Evolutionary conservation across 345 rosid genomes (phyloP).

Genomic region (Eucalyptus caleyi): DNA sequence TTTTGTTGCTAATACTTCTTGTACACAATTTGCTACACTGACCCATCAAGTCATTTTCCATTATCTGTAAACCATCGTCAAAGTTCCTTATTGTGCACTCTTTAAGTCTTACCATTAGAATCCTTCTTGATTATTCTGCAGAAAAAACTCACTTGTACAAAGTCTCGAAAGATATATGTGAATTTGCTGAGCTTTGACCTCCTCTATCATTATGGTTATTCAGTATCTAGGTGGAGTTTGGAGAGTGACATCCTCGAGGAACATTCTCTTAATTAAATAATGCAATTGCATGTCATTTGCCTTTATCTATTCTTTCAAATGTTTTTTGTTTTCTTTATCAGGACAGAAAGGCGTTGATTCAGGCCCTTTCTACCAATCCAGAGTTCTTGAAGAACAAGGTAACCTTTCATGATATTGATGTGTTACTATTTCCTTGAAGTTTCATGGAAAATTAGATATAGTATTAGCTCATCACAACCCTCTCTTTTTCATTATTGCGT

Average conservation of each 20-base stretch:
- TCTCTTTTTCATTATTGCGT: not conserved
- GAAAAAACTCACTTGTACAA: not conserved
- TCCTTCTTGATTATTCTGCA: not conserved
- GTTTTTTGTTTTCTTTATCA: constrained; percentile 4
- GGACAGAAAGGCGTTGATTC: constrained; percentile 67
- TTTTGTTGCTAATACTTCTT: not conserved
- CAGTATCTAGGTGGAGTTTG: not conserved
- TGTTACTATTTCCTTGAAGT: not conserved
- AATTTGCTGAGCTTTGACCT: not conserved
- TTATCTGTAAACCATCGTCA: not conserved
- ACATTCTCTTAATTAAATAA: not conserved
- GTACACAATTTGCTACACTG: not conserved
- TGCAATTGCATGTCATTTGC: not conserved
- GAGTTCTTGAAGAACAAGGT: constrained; percentile 85
- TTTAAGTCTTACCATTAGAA: not conserved
- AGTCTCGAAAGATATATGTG: not conserved
- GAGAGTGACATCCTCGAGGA: not conserved
- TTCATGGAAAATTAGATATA: not conserved
- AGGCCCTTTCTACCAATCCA: constrained; percentile 87
- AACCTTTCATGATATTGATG: not conserved
- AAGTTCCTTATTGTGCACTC: not conserved
- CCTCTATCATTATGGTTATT: not conserved
- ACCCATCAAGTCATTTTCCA: not conserved
- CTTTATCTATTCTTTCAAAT: not conserved
- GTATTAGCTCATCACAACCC: not conserved